phyloP scores from a whole-genome alignment of 331 rosid species.

The Quercus phellos region DNA sequence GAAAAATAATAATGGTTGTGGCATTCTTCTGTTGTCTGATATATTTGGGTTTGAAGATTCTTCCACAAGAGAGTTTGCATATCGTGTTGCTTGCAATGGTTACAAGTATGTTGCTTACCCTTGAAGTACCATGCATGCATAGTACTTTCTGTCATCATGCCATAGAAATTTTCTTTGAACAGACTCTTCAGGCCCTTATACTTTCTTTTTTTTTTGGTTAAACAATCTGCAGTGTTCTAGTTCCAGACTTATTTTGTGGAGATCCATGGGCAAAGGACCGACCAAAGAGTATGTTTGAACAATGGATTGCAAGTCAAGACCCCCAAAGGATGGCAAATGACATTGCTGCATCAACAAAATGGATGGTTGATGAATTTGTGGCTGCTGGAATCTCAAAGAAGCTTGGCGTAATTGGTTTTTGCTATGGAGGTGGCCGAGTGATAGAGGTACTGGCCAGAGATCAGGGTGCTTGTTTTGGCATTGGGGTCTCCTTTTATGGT shows the following conservation, averaged over 20 bases:
- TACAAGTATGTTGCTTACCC: slow-evolving; percentile 55
- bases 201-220: not conserved
- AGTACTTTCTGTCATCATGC: not conserved
- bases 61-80: slow-evolving; percentile 70
- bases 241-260: slow-evolving; percentile 69
- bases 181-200: not conserved
- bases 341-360: slow-evolving; percentile 48
- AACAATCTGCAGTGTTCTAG: slow-evolving; percentile 69
- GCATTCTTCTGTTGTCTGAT: slow-evolving; percentile 70
- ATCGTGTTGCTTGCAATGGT: slow-evolving; percentile 80
- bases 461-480: slow-evolving; percentile 47
- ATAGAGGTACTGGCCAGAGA: slow-evolving; percentile 62
- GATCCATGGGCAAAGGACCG: slow-evolving; percentile 58
- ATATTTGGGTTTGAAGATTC: slow-evolving; percentile 67
- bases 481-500: slow-evolving; percentile 68
- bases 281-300: slow-evolving; percentile 31
- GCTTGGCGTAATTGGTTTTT: slow-evolving; percentile 67
- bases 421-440: slow-evolving; percentile 69
- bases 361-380: slow-evolving; percentile 71
- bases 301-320: slow-evolving; percentile 49
- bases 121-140: not conserved
- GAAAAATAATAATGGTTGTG: slow-evolving; percentile 73
- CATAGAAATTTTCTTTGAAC: not conserved
- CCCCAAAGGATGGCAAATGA: slow-evolving; percentile 48
- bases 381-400: slow-evolving; percentile 64